phyloP scores from a whole-genome alignment of 208 protist species.

The Acanthamoeba sp. region DNA sequence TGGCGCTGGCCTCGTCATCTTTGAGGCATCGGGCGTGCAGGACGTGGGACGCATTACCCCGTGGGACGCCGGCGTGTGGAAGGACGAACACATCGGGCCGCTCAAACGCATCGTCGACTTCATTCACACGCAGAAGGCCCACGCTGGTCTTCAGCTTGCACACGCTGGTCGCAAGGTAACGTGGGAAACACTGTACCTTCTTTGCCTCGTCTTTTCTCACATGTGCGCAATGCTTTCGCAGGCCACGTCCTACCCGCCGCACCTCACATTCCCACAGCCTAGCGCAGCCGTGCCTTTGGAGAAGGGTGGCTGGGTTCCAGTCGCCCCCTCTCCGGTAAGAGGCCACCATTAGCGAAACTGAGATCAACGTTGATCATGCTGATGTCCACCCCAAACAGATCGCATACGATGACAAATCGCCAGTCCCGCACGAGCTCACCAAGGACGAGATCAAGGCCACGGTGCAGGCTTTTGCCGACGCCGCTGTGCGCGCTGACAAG shows the following conservation, averaged over 20 bases:
- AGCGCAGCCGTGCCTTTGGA: constrained; percentile 68
- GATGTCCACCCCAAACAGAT: neutral
- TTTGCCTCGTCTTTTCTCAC: no score
- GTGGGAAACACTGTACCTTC: no score
- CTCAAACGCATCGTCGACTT: constrained; percentile 81
- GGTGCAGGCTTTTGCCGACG: constrained; percentile 88
- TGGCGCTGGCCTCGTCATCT: constrained; percentile 79
- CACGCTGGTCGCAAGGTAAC: constrained; percentile 76
- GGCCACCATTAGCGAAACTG: neutral
- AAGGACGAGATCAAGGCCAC: constrained; percentile 87
- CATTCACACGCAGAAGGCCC: constrained; percentile 59
- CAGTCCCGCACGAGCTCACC: constrained; percentile 86
- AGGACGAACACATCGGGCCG: constrained; percentile 81
- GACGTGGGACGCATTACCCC: constrained; percentile 80
- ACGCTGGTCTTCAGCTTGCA: constrained; percentile 69
- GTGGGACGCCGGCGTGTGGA: constrained; percentile 73
- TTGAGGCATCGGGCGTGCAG: constrained; percentile 80
- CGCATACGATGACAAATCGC: constrained; percentile 79
- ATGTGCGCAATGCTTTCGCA: no score
- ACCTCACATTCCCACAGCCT: constrained; percentile 12
- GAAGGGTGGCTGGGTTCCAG: constrained; percentile 42
- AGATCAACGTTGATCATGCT: no score
- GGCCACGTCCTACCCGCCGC: neutral
- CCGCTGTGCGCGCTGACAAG: constrained; percentile 89
- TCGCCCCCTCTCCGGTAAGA: constrained; percentile 32